phyloP scores from a whole-genome alignment of 148 eudicot species.

The Rhododendron molle region DNA sequence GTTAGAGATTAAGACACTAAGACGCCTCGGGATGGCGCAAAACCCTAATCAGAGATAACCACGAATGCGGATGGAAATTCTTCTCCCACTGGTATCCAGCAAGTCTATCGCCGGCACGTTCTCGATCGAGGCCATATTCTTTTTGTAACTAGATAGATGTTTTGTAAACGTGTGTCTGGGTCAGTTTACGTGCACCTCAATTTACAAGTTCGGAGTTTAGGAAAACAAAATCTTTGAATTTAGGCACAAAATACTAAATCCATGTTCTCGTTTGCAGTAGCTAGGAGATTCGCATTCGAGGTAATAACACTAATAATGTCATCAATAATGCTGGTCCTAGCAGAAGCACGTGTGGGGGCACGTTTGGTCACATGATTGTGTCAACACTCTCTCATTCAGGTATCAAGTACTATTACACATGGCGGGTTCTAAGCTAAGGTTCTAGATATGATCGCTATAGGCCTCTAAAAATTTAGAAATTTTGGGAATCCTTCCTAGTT shows the following conservation, averaged over 20 bases:
- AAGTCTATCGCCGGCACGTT: no score
- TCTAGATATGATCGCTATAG: neutral
- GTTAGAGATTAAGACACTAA: no score
- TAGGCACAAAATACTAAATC: neutral
- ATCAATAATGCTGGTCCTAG: neutral
- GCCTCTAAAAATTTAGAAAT: no score
- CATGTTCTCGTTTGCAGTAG: neutral
- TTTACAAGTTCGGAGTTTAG: neutral
- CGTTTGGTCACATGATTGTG: neutral
- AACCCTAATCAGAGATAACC: no score
- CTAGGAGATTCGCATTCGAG: neutral
- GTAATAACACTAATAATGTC: neutral
- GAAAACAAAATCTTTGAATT: neutral
- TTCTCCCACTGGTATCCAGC: no score
- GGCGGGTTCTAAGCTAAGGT: no score
- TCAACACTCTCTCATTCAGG: neutral
- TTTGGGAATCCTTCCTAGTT: no score
- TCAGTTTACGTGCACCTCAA: neutral
- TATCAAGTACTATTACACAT: neutral
- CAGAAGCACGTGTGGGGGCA: neutral
- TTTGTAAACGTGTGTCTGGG: no score
- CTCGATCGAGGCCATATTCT: no score
- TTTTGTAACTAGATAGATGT: no score
- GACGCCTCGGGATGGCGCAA: no score
- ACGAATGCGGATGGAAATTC: no score